Evolutionary conservation across 2,329 filamentous ascomycete species (phyloP), one percentile per base, ranked within the genome.

Genomic region (Ophiostoma perfectum): DNA sequence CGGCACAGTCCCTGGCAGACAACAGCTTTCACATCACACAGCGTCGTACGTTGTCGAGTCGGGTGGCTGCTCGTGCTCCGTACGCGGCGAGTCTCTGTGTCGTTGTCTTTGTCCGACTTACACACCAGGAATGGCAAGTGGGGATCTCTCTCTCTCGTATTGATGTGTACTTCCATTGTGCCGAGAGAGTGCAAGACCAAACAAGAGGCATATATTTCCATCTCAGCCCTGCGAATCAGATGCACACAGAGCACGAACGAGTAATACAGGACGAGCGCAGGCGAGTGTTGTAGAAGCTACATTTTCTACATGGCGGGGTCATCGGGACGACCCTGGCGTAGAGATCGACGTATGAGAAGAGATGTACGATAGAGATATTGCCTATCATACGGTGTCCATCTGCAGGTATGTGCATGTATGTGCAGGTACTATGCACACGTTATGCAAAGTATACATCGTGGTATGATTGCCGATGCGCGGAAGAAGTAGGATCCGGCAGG

Each of bases 241-340:
- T 11, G 18, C n/a, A 55, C 7, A 55, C n/a, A n/a, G 18, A 12
- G 49, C 27, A 55, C 49, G 18, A n/a, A 52, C 47, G n/a, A 52
- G 7, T 52, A 14, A 52, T 16, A 52, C 7, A 18, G n/a, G n/a
- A 7, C 9, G 16, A 55, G 18, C 27, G 5, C 49, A 9, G 18
- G 27, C 27, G 27, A 27, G 27, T 27, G 27, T 27, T 49, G 47
- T 5, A 36, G n/a, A 55, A 27, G 7, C 18, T 9, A 52, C 4
- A 55, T n/a, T 55, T 55, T 55, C 49, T 55, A 55, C 49, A 55
- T 27, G 5, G 49, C 49, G 49, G 49, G 49, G 49, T 55, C n/a
- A 36, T 55, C 49, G 49, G 49, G 18, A 55, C 49, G 49, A 11
- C 49, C 49, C 49, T 55, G 49, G 49, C 49, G 49, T 27, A 27